Percentiles rank a stretch among this genome's conserved stretches.
These are phyloP conservation scores for Sistotremastrum niveocremeum DNA, from an alignment of 768 basidiomycete genomes.

Conservation along the genomic window DNA sequence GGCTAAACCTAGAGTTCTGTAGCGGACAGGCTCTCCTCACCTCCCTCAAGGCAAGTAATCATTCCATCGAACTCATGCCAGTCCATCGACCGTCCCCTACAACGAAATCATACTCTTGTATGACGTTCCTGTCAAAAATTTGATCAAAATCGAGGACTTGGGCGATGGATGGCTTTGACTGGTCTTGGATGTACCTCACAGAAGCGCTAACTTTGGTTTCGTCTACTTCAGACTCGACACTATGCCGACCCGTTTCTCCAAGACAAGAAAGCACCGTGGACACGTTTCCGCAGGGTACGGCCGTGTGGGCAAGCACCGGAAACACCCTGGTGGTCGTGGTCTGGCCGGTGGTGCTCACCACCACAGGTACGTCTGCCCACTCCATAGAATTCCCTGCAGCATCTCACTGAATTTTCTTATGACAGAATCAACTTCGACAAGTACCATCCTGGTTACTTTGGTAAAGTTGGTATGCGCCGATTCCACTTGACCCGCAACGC, in stretches of 20 bases:
- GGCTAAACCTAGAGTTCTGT: too few relatives aligned
- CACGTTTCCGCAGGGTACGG: constrained; percentile 99
- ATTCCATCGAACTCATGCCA: constrained; percentile 18
- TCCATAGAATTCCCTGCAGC: not conserved
- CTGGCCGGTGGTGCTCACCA: constrained; percentile 99
- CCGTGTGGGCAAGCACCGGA: constrained; percentile 99
- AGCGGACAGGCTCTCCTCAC: constrained; percentile 6
- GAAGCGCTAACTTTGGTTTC: constrained; percentile 1
- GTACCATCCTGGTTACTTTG: constrained; percentile 99
- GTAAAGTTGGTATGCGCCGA: constrained; percentile 99
- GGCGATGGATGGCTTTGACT: constrained; percentile 38
- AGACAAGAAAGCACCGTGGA: constrained; percentile 98
- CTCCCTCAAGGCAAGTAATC: constrained; percentile 57
- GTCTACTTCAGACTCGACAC: constrained; percentile 18
- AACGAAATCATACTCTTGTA: not conserved
- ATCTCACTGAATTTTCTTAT: constrained; percentile 1
- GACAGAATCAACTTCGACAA: constrained; percentile 91
- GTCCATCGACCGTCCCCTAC: not conserved
- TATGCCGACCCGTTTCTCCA: constrained; percentile 94
- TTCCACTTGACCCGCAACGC: constrained; percentile 91
- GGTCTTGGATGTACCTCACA: constrained; percentile 19
- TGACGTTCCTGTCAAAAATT: too few relatives aligned
- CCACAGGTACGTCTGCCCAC: constrained; percentile 60
- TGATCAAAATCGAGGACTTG: constrained; percentile 10
- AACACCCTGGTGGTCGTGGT: constrained; percentile 99